Evolutionary conservation across 306 rosid genomes (phyloP).

Genomic region (Cucumis melo): DNA sequence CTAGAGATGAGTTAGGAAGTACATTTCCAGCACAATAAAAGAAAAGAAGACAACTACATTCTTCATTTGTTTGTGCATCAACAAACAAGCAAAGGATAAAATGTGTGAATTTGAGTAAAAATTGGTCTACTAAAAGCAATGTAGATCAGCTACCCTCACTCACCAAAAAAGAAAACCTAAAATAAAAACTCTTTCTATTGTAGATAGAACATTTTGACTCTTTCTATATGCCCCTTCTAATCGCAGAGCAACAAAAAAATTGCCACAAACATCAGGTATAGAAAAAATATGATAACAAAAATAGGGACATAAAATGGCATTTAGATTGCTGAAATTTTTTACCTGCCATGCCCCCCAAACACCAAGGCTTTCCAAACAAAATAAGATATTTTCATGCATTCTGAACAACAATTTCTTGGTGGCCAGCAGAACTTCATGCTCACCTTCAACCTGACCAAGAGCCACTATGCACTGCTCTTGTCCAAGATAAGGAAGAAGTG

Average conservation of each 20-base stretch:
- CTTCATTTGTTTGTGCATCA: background rate
- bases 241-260: background rate
- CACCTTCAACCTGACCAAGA: constrained; percentile 28
- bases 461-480: constrained; percentile 44
- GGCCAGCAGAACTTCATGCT: constrained; percentile 39
- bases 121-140: background rate
- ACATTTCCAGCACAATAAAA: background rate
- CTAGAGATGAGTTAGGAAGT: background rate
- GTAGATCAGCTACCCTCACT: background rate
- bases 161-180: background rate
- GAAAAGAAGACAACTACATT: background rate
- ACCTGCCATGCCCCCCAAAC: constrained; percentile 78
- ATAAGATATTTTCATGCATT: constrained; percentile 56
- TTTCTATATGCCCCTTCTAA: background rate
- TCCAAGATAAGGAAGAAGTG: constrained; percentile 12
- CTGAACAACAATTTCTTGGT: constrained; percentile 51
- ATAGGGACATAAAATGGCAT: constrained; percentile 6
- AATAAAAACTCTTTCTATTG: background rate
- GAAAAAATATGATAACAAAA: background rate
- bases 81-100: background rate
- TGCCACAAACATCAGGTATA: background rate
- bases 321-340: constrained; percentile 16
- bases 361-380: constrained; percentile 68
- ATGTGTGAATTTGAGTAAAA: background rate
- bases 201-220: background rate